A percentile compares a stretch with the other conserved stretches of the same genome.
Conservation (phyloP, 352 stramenopile genomes). For the Blastocystis sp. region DNA sequence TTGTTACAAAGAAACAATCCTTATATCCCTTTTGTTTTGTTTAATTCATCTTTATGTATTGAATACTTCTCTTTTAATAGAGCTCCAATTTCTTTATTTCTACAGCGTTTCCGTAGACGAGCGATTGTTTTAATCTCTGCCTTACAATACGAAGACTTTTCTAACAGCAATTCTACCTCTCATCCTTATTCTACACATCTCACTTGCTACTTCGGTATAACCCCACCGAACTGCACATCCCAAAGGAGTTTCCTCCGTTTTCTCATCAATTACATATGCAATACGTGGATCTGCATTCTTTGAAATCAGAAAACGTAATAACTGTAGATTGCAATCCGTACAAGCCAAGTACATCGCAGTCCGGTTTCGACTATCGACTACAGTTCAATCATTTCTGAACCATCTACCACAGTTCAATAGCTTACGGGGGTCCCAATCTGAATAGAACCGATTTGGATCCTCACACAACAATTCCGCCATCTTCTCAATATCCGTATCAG, state of each 20-base stretch:
- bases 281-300: slow-evolving; percentile 45
- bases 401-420: slow-evolving; percentile 36
- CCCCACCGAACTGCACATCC: slow-evolving; percentile 43
- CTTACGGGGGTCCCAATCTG: slow-evolving; percentile 48
- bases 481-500: background rate
- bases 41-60: background rate
- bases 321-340: slow-evolving; percentile 10
- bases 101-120: background rate
- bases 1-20: background rate
- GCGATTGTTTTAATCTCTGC: slow-evolving; percentile 54
- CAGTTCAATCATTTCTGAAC: background rate
- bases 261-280: slow-evolving; percentile 45
- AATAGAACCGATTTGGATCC: slow-evolving; percentile 52
- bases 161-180: slow-evolving; percentile 12
- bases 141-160: slow-evolving; percentile 40
- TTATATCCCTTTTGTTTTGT: background rate
- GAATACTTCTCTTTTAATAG: slow-evolving; percentile 47
- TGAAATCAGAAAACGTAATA: background rate
- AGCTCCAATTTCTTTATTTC: slow-evolving; percentile 48
- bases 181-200: background rate
- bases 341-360: slow-evolving; percentile 47
- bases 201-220: slow-evolving; percentile 39
- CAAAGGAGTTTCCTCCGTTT: slow-evolving; percentile 40
- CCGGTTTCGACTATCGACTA: slow-evolving; percentile 29
- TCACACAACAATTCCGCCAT: slow-evolving; percentile 7